Percentiles rank a stretch among this genome's conserved stretches.
Evolutionary conservation across 345 rosid genomes (phyloP).

Genomic region (Clausena lansium): DNA sequence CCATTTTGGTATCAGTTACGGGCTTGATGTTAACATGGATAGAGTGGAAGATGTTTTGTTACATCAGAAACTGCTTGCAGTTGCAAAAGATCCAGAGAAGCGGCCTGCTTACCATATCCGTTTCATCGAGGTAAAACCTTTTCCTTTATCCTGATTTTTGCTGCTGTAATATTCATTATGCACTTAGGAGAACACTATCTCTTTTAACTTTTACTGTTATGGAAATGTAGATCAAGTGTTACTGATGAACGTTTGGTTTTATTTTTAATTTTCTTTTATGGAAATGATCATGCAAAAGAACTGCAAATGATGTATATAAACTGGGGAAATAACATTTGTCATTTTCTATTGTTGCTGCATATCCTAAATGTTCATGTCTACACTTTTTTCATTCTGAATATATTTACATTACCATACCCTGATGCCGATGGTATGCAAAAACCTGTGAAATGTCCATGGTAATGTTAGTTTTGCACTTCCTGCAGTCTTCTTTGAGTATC

Average conservation of each 20-base stretch:
- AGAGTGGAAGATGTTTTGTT: constrained; percentile 62
- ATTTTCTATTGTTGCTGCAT: background rate
- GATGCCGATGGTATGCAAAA: background rate
- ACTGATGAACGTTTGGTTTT: background rate
- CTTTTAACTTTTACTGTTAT: background rate
- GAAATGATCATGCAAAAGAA: background rate
- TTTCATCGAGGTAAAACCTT: constrained; percentile 52
- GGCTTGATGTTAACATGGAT: constrained; percentile 67
- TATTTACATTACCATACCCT: background rate
- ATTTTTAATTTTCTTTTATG: background rate
- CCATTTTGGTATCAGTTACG: constrained; percentile 44
- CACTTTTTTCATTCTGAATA: background rate
- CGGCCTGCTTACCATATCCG: constrained; percentile 64
- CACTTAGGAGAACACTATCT: background rate
- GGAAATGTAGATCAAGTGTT: background rate
- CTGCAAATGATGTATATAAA: background rate
- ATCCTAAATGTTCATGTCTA: background rate
- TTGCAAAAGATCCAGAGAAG: constrained; percentile 57
- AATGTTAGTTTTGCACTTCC: constrained; percentile 4
- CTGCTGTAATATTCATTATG: background rate
- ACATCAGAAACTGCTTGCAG: constrained; percentile 54
- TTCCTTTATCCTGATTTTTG: background rate
- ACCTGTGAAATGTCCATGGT: background rate
- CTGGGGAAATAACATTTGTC: background rate
- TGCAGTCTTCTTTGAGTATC: constrained; percentile 16